A percentile compares a stretch with the other conserved stretches of the same genome.
Evolutionary conservation across 2,329 filamentous ascomycete species (phyloP).

Genomic region (Exserohilum turcica): DNA sequence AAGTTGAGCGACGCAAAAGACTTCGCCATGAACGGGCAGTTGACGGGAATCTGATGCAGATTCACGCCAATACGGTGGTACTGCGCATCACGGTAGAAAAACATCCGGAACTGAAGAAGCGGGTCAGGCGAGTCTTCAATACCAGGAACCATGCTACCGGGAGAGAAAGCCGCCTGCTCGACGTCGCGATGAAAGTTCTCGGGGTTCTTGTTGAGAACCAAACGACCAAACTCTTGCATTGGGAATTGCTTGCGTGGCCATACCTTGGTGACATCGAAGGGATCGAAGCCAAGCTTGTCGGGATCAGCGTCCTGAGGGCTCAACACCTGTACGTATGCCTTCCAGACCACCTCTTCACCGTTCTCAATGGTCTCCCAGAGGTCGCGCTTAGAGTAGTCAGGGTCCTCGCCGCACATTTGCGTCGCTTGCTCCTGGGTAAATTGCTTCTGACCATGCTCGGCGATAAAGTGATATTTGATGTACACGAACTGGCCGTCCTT

Average conservation of each 20-base stretch:
- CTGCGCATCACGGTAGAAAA: constrained; percentile 52
- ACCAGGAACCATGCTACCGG: constrained; percentile 58
- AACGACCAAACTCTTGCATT: constrained; percentile 56
- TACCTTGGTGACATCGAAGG: constrained; percentile 61
- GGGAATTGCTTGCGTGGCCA: constrained; percentile 58
- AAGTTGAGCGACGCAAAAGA: constrained; percentile 56
- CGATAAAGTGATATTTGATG: constrained; percentile 58
- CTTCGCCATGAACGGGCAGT: constrained; percentile 56
- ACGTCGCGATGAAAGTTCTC: constrained; percentile 58
- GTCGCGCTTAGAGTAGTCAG: constrained; percentile 57
- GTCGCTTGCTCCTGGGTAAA: constrained; percentile 55
- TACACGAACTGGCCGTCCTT: constrained; percentile 56
- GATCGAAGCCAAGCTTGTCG: constrained; percentile 58
- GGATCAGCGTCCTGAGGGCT: constrained; percentile 54
- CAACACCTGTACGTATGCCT: constrained; percentile 55
- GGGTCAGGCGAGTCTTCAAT: constrained; percentile 50
- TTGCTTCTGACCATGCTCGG: constrained; percentile 55
- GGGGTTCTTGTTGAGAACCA: constrained; percentile 61
- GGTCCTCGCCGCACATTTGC: constrained; percentile 55
- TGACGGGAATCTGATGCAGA: constrained; percentile 56
- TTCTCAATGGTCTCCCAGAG: constrained; percentile 53
- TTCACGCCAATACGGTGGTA: constrained; percentile 60
- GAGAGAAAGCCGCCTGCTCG: constrained; percentile 50
- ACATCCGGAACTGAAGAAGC: constrained; percentile 31
- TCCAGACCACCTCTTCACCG: constrained; percentile 52